Percentiles rank a stretch among this genome's conserved stretches.
phyloP scores from a whole-genome alignment of 768 basidiomycete genomes.

The Tulasnella sp. region DNA sequence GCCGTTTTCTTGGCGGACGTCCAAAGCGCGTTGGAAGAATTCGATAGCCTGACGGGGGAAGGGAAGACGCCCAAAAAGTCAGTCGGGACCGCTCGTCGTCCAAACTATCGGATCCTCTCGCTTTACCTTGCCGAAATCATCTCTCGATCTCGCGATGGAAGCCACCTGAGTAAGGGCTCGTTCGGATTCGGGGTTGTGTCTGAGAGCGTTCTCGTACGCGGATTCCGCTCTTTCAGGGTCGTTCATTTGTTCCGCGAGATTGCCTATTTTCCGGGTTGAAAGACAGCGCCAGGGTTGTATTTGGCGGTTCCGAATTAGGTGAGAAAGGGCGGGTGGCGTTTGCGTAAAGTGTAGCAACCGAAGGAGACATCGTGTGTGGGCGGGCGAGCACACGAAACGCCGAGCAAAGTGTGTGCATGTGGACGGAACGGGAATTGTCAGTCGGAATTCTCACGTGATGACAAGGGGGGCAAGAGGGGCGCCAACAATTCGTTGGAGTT shows the following conservation, averaged over 20 bases:
- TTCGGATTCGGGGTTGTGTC: conserved; percentile 89
- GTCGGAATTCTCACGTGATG: neutral
- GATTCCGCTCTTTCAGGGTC: conserved; percentile 87
- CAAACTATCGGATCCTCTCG: conserved; percentile 22
- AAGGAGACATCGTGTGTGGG: too few relatives aligned
- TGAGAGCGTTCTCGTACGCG: conserved; percentile 90
- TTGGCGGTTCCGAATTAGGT: neutral
- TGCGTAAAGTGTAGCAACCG: neutral
- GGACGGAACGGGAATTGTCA: conserved; percentile 12
- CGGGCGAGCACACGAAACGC: neutral
- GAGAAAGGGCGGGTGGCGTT: neutral
- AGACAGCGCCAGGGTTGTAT: neutral
- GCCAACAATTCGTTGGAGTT: neutral
- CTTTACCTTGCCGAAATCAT: conserved; percentile 90
- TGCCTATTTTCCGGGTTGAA: conserved; percentile 51
- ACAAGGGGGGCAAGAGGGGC: neutral
- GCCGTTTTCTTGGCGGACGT: conserved; percentile 89
- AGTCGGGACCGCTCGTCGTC: neutral
- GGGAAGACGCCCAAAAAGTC: conserved; percentile 18
- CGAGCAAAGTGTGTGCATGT: neutral
- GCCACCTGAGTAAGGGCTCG: conserved; percentile 89
- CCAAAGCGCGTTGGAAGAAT: conserved; percentile 88
- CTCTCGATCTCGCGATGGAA: conserved; percentile 92
- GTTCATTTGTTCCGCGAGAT: conserved; percentile 91
- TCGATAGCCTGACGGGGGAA: conserved; percentile 67